Conservation (phyloP, 1,284 basidiomycete genomes). For the Ganoderma lucidum region DNA sequence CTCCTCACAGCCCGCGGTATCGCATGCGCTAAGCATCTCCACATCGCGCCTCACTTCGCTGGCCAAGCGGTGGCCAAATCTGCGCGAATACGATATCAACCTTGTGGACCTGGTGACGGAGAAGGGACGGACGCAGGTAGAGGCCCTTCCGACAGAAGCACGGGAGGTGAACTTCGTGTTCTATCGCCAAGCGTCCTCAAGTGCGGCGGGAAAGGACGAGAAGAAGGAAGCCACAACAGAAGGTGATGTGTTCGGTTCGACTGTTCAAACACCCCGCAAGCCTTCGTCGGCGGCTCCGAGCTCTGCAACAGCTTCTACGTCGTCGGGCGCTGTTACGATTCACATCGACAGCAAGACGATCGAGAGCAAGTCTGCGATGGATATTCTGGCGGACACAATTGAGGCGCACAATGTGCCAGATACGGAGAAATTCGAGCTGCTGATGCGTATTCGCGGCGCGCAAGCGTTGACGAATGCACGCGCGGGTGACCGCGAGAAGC, state of each 20-base stretch:
- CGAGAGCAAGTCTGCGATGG: constrained; percentile 68
- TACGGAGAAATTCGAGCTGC: constrained; percentile 88
- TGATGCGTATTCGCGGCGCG: constrained; percentile 88
- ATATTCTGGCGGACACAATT: constrained; percentile 79
- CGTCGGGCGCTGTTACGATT: constrained; percentile 64
- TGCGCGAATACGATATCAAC: constrained; percentile 77
- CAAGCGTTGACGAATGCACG: constrained; percentile 68
- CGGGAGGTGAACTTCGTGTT: constrained; percentile 81
- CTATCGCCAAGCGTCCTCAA: constrained; percentile 62
- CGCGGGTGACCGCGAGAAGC: constrained; percentile 76
- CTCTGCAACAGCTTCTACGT: constrained; percentile 36
- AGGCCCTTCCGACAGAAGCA: constrained; percentile 69
- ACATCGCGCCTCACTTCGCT: constrained; percentile 76
- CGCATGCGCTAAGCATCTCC: constrained; percentile 80
- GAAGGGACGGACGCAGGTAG: constrained; percentile 60
- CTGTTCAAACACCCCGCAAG: constrained; percentile 47
- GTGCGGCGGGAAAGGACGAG: constrained; percentile 45
- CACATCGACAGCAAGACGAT: constrained; percentile 71
- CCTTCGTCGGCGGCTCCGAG: constrained; percentile 30
- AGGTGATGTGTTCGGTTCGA: constrained; percentile 49
- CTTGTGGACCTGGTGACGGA: constrained; percentile 72
- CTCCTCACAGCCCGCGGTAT: constrained; percentile 82
- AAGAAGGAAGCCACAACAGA: constrained; percentile 51
- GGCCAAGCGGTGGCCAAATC: constrained; percentile 76
- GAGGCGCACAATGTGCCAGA: constrained; percentile 81